phyloP scores from a whole-genome alignment of 129 eudicot species.

The Helichrysum umbraculigerum region DNA sequence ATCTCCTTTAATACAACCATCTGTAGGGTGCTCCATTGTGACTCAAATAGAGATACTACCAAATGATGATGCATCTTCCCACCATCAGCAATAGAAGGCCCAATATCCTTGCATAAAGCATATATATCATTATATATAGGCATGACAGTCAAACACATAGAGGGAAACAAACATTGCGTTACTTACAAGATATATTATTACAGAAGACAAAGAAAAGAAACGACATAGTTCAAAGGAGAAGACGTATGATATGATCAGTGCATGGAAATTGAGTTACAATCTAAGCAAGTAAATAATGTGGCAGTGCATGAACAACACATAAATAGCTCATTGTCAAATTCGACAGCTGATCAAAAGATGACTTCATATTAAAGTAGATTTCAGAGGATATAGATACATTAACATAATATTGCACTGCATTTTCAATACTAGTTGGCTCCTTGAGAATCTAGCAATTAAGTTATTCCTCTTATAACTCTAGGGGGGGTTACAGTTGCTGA shows the following conservation, averaged over 20 bases:
- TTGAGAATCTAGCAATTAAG: not conserved
- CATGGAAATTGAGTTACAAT: not conserved
- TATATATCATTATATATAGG: not conserved
- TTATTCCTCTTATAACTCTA: not conserved
- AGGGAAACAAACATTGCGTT: not conserved
- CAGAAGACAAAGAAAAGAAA: not conserved
- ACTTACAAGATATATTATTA: not conserved
- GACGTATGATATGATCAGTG: not conserved
- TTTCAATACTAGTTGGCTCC: not conserved
- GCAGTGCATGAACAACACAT: not conserved
- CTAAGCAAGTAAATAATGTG: not conserved
- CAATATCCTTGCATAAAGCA: constrained; percentile 51
- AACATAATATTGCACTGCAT: not conserved
- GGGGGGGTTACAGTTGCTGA: not conserved
- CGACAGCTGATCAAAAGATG: not conserved
- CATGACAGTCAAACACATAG: not conserved
- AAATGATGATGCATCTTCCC: constrained; percentile 77
- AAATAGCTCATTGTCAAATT: not conserved
- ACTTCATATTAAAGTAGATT: not conserved
- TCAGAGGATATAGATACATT: not conserved
- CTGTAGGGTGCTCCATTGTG: constrained; percentile 98
- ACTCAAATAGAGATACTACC: constrained; percentile 82
- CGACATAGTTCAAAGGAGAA: not conserved
- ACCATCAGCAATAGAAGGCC: constrained; percentile 48
- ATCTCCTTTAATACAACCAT: constrained; percentile 98